Conservation (phyloP, 1,139 yeast species). For the Taphrina populina region DNA sequence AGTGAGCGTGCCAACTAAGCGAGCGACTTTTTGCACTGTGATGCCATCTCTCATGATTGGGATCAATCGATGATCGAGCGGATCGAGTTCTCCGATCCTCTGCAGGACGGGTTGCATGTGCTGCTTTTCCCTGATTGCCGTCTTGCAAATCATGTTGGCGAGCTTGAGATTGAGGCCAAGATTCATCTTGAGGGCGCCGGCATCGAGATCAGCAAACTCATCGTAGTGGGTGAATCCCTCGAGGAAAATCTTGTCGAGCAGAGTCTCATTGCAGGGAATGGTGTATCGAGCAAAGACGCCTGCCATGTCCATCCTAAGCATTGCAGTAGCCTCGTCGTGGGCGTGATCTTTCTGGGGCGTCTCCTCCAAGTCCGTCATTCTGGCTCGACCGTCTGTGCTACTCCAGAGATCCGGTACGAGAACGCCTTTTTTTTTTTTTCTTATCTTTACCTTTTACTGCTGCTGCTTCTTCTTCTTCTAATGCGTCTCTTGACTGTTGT, state of each 20-base stretch:
- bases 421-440: too few relatives aligned
- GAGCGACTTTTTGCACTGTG: constrained; percentile 1
- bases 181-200: constrained; percentile 3
- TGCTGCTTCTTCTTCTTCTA: too few relatives aligned
- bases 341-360: too few relatives aligned
- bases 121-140: constrained; percentile 4
- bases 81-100: constrained; percentile 10
- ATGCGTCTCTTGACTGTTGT: too few relatives aligned
- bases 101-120: constrained; percentile 9
- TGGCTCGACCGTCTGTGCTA: background rate
- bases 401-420: too few relatives aligned
- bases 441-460: too few relatives aligned
- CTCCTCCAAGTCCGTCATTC: too few relatives aligned
- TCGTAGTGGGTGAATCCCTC: constrained; percentile 7
- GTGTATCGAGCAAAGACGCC: constrained; percentile 3
- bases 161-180: constrained; percentile 5
- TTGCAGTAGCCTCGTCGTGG: too few relatives aligned
- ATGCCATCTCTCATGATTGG: constrained; percentile 3
- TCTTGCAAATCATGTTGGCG: constrained; percentile 11
- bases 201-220: constrained; percentile 10
- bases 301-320: too few relatives aligned
- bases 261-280: background rate
- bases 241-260: background rate
- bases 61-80: background rate
- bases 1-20: background rate